Base-by-base conservation (phyloP, 192 early-diverging fungal genomes). In the Dissophora ornata region DNA sequence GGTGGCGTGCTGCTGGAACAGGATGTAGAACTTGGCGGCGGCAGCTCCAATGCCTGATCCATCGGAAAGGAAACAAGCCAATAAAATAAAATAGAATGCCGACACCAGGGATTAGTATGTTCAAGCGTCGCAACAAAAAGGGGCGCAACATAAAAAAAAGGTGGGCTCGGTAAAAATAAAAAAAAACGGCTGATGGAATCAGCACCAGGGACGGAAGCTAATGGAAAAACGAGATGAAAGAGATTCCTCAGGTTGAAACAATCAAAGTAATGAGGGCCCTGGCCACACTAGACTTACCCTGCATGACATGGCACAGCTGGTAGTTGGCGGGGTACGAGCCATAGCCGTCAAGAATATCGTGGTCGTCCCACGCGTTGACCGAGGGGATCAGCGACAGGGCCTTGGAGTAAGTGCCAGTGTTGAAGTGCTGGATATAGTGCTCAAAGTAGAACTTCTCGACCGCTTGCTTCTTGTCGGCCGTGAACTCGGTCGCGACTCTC, bases 311-410 rank as follows among this genome's bases (percentile, higher is more conserved):
- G 26, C 86, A 90, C 49, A 82, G 41, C 70, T 90, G 91, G 79
- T 94, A 84, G 19, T 90, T 85, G 58, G 86, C 85, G 1, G 92
- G 93, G 75, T 96, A 96, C 41, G 89, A 91, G 16, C 95, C 95
- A 60, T 87, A 92, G n/a, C 93, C 95, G 74, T 96, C 94, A 79
- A 93, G 88, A 46, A 94, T 86, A 79, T 95, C 92, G 79, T 96
- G 94, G 77, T 96, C 94, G 69, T 96, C 94, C 84, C 91, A 86
- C 50, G 88, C 88, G 63, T 90, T 90, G 40, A 89, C 80, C 33
- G 90, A 90, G 38, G 93, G 93, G 34, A 94, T 86, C 8, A 86
- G 81, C 1, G 92, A 88, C 64, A 93, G 82, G 13, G 93, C 89
- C 57, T 91, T 84, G 41, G 86, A 77, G 58, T 84, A 80, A 60